Conservation (phyloP, 371 early-diverging fungal genomes). For the Quaeritorhiza haematococci region DNA sequence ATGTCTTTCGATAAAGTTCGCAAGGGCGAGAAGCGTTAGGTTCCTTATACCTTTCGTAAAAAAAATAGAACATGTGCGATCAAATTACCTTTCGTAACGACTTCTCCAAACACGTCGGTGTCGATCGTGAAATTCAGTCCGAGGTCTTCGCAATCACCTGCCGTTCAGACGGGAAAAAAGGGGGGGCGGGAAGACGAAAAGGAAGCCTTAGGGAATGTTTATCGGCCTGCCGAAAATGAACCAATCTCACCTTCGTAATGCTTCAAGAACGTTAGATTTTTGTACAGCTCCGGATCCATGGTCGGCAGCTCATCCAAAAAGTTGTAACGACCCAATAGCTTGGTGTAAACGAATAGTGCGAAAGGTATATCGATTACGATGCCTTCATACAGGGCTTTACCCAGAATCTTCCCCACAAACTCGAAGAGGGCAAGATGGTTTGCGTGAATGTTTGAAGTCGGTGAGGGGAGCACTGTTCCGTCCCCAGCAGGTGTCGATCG, state of each 20-base stretch:
- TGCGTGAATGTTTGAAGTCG: conserved; percentile 17
- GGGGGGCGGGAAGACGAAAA: not conserved
- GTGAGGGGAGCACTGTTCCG: conserved; percentile 12
- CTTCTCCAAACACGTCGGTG: conserved; percentile 25
- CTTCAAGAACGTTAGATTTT: conserved; percentile 33
- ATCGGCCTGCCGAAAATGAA: not conserved
- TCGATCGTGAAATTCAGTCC: conserved; percentile 33
- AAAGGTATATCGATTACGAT: conserved; percentile 28
- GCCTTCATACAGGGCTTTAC: conserved; percentile 23
- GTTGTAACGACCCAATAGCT: conserved; percentile 19
- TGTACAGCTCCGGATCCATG: conserved; percentile 31
- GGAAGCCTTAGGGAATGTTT: not conserved
- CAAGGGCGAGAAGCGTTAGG: not conserved
- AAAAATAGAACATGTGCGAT: not conserved
- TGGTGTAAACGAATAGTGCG: conserved; percentile 21
- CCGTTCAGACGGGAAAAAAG: not conserved
- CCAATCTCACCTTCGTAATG: conserved; percentile 24
- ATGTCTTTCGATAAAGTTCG: conserved; percentile 12
- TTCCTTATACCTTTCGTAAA: no score
- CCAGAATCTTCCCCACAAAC: conserved; percentile 22
- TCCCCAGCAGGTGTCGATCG: conserved; percentile 7
- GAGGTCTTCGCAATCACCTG: conserved; percentile 28
- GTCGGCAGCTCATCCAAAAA: conserved; percentile 34
- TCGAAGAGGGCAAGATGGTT: conserved; percentile 20
- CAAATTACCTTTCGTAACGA: conserved; percentile 17